These are phyloP conservation scores for Hypoxylon rickii DNA, from an alignment of 495 filamentous ascomycete species.

Conservation along the genomic window DNA sequence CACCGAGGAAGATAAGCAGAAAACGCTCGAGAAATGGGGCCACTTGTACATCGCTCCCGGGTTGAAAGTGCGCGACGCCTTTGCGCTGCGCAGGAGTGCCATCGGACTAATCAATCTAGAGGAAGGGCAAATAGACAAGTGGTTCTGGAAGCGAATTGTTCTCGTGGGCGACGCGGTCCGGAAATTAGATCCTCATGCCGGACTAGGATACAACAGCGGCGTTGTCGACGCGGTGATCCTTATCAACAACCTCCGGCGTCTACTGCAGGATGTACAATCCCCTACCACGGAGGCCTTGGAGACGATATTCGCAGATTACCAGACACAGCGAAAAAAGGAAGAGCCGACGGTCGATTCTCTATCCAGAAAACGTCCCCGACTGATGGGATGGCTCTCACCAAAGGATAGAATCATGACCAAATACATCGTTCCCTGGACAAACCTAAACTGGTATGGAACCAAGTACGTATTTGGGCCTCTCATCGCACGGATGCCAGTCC, in stretches of 20 bases:
- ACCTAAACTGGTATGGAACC: conserved; percentile 7
- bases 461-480: conserved; percentile 16
- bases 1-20: conserved; percentile 43
- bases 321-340: conserved; percentile 19
- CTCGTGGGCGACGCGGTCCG: conserved; percentile 51
- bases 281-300: conserved; percentile 23
- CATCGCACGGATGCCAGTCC: conserved; percentile 24
- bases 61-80: conserved; percentile 45
- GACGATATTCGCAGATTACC: conserved; percentile 27
- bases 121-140: conserved; percentile 45
- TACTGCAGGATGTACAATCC: conserved; percentile 12
- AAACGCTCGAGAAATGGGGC: conserved; percentile 31
- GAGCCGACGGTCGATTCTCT: conserved; percentile 21
- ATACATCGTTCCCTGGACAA: conserved; percentile 21
- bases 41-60: conserved; percentile 39
- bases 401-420: conserved; percentile 27
- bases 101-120: conserved; percentile 42
- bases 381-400: conserved; percentile 15
- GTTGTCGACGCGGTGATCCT: conserved; percentile 50
- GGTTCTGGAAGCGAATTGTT: conserved; percentile 47
- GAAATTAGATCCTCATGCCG: conserved; percentile 48
- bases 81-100: conserved; percentile 26
- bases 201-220: conserved; percentile 47
- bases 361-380: conserved; percentile 29
- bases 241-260: conserved; percentile 42